These are phyloP conservation scores for Curvularia sp. DNA, from an alignment of 2,329 filamentous ascomycete species.

Conservation along the genomic window DNA sequence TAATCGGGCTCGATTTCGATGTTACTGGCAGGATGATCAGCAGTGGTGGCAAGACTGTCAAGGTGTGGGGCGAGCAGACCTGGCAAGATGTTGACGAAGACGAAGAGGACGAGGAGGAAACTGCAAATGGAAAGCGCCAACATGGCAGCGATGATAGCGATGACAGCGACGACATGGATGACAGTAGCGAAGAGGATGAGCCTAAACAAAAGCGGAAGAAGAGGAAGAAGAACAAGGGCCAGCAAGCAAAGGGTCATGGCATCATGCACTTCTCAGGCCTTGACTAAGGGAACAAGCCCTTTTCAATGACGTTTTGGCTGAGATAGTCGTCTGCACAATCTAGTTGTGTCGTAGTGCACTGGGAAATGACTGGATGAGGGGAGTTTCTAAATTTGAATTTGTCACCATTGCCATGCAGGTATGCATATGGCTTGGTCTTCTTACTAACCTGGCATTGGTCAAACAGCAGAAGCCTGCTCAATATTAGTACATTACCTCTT, in stretches of 20 bases:
- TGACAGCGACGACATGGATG: conserved; percentile 51
- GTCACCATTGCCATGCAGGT: conserved; percentile 2
- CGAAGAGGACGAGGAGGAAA: conserved; percentile 48
- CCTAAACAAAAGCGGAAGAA: conserved; percentile 52
- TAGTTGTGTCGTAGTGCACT: neutral
- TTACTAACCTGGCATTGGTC: neutral
- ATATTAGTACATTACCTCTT: neutral
- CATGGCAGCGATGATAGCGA: conserved; percentile 26
- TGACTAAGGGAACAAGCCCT: conserved; percentile 21
- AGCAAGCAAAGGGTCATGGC: conserved; percentile 42
- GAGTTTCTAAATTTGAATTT: neutral
- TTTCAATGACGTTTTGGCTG: neutral
- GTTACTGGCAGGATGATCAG: conserved; percentile 85
- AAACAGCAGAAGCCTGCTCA: neutral
- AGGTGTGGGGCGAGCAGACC: conserved; percentile 85
- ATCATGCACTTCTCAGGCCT: conserved; percentile 48
- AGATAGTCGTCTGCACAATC: neutral
- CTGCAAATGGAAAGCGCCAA: conserved; percentile 52
- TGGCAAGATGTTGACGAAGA: conserved; percentile 58
- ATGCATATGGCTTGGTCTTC: neutral
- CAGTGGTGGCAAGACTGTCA: conserved; percentile 83
- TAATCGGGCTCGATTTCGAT: conserved; percentile 83
- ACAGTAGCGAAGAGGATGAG: conserved; percentile 56
- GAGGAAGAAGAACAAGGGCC: conserved; percentile 51
- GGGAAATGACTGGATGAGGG: neutral